A percentile compares a stretch with the other conserved stretches of the same genome.
phyloP scores from a whole-genome alignment of 2,329 filamentous ascomycete species.

The Scytalidium lignicola region DNA sequence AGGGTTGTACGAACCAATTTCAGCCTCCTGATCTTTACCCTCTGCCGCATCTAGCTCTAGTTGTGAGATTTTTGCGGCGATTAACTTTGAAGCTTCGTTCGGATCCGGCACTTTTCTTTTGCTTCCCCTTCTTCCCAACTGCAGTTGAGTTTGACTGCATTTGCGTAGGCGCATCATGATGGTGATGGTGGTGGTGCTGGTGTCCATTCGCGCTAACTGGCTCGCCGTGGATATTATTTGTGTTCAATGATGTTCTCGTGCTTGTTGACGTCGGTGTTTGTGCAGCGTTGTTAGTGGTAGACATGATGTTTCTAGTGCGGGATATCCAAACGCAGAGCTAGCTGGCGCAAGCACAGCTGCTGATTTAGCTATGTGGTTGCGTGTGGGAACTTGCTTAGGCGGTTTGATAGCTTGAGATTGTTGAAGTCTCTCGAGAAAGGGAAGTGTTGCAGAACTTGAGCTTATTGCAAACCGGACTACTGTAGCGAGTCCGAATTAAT shows the following conservation, averaged over 20 bases:
- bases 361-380: slow-evolving; percentile 4
- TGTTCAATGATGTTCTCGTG: slow-evolving; percentile 22
- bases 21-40: slow-evolving; percentile 90
- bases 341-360: slow-evolving; percentile 18
- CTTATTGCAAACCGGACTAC: not conserved
- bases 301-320: slow-evolving; percentile 21
- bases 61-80: slow-evolving; percentile 91
- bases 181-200: slow-evolving; percentile 31
- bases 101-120: slow-evolving; percentile 80
- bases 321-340: slow-evolving; percentile 8
- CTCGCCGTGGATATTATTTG: slow-evolving; percentile 23
- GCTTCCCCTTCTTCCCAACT: slow-evolving; percentile 71
- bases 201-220: slow-evolving; percentile 24
- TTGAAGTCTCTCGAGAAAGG: not conserved
- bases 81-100: slow-evolving; percentile 83
- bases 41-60: slow-evolving; percentile 88
- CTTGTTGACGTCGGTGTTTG: slow-evolving; percentile 31
- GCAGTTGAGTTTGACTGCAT: slow-evolving; percentile 43
- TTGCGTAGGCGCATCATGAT: slow-evolving; percentile 35
- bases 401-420: not conserved
- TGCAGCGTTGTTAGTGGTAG: slow-evolving; percentile 29
- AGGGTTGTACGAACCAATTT: slow-evolving; percentile 69
- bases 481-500: not conserved
- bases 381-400: not conserved
- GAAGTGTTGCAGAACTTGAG: slow-evolving; percentile 10